Percentiles rank a stretch among this genome's conserved stretches.
These are phyloP conservation scores for Yarrowia sp. DNA, from an alignment of 805 yeast genomes.

Conservation along the genomic window DNA sequence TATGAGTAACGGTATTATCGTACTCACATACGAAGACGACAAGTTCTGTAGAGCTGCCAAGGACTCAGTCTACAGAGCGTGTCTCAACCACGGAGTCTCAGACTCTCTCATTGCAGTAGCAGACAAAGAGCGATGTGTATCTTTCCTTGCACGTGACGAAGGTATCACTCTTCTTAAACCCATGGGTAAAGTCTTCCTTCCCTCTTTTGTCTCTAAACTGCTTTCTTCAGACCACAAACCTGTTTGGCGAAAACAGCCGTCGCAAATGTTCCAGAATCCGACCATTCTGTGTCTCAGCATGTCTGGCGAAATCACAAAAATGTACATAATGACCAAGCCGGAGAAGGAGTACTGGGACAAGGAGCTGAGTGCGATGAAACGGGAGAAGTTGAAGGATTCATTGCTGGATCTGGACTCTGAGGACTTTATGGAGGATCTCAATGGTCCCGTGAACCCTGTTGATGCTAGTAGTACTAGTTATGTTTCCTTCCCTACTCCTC, in stretches of 20 bases:
- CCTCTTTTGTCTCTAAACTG: slow-evolving; percentile 5
- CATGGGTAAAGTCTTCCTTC: slow-evolving; percentile 10
- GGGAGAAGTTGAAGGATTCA: background rate
- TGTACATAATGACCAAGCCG: slow-evolving; percentile 9
- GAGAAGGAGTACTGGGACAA: slow-evolving; percentile 1
- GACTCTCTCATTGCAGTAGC: background rate
- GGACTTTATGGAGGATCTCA: background rate
- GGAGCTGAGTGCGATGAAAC: background rate
- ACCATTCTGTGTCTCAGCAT: slow-evolving; percentile 7
- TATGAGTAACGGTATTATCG: slow-evolving; percentile 8
- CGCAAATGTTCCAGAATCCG: background rate
- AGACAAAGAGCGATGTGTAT: slow-evolving; percentile 22
- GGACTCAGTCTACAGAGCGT: slow-evolving; percentile 13
- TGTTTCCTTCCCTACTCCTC: slow-evolving; percentile 1
- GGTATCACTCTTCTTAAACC: background rate
- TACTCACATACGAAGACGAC: background rate
- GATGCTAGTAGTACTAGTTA: background rate
- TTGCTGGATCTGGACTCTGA: background rate
- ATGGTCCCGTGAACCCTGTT: background rate
- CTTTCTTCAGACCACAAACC: background rate
- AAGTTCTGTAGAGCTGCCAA: background rate
- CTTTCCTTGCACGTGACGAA: background rate
- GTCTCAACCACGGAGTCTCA: background rate
- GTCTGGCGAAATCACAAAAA: slow-evolving; percentile 9
- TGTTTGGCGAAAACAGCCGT: slow-evolving; percentile 15